Evolutionary conservation across 2,329 filamentous ascomycete genomes (phyloP).

Genomic region (Trichoderma asperellum): DNA sequence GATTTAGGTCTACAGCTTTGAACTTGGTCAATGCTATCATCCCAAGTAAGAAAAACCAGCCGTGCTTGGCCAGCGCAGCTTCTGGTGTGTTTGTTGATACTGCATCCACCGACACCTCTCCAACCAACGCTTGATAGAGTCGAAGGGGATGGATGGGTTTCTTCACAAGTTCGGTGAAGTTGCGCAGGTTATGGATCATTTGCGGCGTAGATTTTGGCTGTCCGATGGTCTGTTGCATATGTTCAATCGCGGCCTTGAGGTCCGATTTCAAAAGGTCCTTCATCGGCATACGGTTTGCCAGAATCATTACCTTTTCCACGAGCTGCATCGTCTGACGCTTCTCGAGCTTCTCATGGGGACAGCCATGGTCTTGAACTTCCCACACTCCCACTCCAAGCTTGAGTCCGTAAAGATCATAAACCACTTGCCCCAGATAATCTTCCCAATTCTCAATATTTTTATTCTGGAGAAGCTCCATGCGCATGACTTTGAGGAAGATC

Average conservation of each 20-base stretch:
- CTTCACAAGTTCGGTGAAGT: conserved; percentile 80
- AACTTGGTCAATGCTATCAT: conserved; percentile 89
- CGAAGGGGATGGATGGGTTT: conserved; percentile 80
- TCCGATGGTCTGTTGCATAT: conserved; percentile 86
- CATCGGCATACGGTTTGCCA: conserved; percentile 82
- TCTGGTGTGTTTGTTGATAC: conserved; percentile 70
- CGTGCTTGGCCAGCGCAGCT: conserved; percentile 73
- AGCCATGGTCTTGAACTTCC: conserved; percentile 78
- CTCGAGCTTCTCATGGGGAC: conserved; percentile 76
- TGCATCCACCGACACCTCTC: conserved; percentile 74
- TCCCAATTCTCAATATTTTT: conserved; percentile 81
- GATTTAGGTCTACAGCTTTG: conserved; percentile 67
- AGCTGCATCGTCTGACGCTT: conserved; percentile 78
- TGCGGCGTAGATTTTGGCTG: conserved; percentile 76
- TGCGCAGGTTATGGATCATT: conserved; percentile 83
- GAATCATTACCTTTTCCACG: conserved; percentile 79
- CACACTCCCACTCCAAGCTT: conserved; percentile 71
- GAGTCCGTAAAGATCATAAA: conserved; percentile 81
- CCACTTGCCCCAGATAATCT: conserved; percentile 80
- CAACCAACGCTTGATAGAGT: conserved; percentile 79
- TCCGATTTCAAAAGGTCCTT: conserved; percentile 92
- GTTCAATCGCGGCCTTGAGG: conserved; percentile 86
- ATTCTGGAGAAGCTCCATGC: conserved; percentile 78
- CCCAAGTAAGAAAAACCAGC: conserved; percentile 91
- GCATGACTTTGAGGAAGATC: conserved; percentile 86